Percentiles rank a stretch among this genome's conserved stretches.
phyloP scores from a whole-genome alignment of 139 green algal species.

The Gonium pectorale region DNA sequence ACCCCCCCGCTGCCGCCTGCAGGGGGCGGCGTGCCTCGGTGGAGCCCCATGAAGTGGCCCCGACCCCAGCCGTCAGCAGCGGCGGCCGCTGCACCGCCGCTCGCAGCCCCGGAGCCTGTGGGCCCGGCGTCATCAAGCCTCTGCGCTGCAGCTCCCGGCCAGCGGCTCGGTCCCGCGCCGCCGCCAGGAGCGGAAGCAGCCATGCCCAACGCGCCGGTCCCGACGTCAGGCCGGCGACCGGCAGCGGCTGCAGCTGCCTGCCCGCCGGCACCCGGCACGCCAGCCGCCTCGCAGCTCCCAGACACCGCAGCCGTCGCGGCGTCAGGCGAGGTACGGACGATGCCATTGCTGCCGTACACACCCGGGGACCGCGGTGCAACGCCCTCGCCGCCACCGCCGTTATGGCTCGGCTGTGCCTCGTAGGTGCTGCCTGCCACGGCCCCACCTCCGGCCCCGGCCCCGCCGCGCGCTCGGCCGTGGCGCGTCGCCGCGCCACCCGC shows the following conservation, averaged over 20 bases:
- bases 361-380: not conserved
- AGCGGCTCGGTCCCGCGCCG: no score
- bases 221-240: no score
- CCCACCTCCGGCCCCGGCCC: no score
- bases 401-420: no score
- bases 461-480: not conserved
- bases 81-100: not conserved
- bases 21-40: no score
- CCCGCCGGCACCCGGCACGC: no score
- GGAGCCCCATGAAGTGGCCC: no score
- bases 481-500: not conserved
- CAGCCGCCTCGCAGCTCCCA: constrained; percentile 2
- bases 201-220: not conserved
- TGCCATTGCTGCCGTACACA: constrained; percentile 32
- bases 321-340: not conserved
- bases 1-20: not conserved
- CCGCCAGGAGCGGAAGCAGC: not conserved
- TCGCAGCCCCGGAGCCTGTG: not conserved
- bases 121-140: not conserved
- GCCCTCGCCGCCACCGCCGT: not conserved
- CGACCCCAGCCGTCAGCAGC: no score
- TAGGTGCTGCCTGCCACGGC: no score
- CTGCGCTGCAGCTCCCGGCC: no score
- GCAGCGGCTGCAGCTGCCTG: no score
- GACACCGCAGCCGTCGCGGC: not conserved